phyloP scores from a whole-genome alignment of 2,329 filamentous ascomycete genomes.

The Neopestalotiopsis sp. region DNA sequence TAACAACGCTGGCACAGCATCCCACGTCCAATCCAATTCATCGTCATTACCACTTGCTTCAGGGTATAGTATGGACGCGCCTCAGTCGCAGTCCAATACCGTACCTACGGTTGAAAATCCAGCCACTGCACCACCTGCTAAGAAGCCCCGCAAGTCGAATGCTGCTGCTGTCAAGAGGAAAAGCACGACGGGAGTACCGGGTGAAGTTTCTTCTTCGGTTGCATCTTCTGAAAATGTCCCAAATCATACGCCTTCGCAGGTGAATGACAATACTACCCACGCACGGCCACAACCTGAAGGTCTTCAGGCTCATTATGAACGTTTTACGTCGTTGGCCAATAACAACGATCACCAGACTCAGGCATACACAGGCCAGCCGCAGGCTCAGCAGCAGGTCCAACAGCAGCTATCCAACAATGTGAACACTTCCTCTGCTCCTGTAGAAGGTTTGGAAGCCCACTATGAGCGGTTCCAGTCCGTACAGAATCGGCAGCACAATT shows the following conservation, averaged over 20 bases:
- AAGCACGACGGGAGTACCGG: background rate
- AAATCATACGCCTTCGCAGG: conserved; percentile 30
- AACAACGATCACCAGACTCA: conserved; percentile 31
- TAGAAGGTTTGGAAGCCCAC: conserved; percentile 36
- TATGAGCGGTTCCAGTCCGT: conserved; percentile 36
- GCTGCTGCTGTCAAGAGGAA: conserved; percentile 3
- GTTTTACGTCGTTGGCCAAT: conserved; percentile 31
- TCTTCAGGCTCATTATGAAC: conserved; percentile 35
- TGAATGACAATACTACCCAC: conserved; percentile 24
- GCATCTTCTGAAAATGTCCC: conserved; percentile 25
- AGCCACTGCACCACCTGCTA: conserved; percentile 28
- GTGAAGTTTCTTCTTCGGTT: background rate
- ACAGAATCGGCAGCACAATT: conserved; percentile 34
- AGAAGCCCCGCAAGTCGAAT: conserved; percentile 38
- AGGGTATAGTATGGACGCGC: background rate
- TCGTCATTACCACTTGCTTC: background rate
- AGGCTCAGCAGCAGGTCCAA: conserved; percentile 30
- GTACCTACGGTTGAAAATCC: background rate
- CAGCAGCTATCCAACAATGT: conserved; percentile 25
- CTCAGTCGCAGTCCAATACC: background rate
- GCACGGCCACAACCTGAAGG: conserved; percentile 31
- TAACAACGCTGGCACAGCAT: background rate
- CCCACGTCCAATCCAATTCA: too few relatives aligned
- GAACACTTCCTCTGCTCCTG: conserved; percentile 15
- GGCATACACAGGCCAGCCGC: conserved; percentile 28